Evolutionary conservation across 73 alveolate species (phyloP), one percentile per base, ranked within the genome.

Genomic region (Paramecium pentaurelia): DNA sequence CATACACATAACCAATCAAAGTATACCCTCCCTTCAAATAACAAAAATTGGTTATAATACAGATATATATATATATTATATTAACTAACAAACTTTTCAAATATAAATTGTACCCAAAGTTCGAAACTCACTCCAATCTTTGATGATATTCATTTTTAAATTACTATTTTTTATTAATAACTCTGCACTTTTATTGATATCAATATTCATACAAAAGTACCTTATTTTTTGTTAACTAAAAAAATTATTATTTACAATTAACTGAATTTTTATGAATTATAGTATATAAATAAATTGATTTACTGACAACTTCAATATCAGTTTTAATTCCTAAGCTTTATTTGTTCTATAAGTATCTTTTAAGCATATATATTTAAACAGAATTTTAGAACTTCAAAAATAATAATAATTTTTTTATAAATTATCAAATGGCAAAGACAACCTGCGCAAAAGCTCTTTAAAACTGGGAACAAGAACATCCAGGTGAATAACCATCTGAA

Each of bases 381-480:
- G 4, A 54, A 7, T n/a, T 54, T 54, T 54, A 18, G 32, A 18
- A 54, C 30, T 54, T 18, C 20, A 16, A 54, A 54, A n/a, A 18
- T 18, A 54, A 54, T 54, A 54, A 54, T 54, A 54, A 54, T 1
- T 40, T 54, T 54, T 54, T 6, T 54, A 54, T 54, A 54, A 54
- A 54, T 54, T n/a, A 54, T 54, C 70, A 64, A 64, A 80, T 80
- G 91, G 91, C 91, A 18, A 80, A 80, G 75, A 97, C 98, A 42
- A 94, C 98, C 28, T 97, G 99, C 92, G 97, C 96, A 49, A 97
- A 97, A 84, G 99, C 99, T 71, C 93, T 97, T 51, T 92, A 93
- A 86, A 86, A 89, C 51, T 97, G 98, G 98, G 99, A 97, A 86
- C 97, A 95, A 32, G 94, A 93, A 51, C 86, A 92, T 28, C 85